Base-by-base conservation (phyloP, 78 protist species). In the Ministeria vibrans region DNA sequence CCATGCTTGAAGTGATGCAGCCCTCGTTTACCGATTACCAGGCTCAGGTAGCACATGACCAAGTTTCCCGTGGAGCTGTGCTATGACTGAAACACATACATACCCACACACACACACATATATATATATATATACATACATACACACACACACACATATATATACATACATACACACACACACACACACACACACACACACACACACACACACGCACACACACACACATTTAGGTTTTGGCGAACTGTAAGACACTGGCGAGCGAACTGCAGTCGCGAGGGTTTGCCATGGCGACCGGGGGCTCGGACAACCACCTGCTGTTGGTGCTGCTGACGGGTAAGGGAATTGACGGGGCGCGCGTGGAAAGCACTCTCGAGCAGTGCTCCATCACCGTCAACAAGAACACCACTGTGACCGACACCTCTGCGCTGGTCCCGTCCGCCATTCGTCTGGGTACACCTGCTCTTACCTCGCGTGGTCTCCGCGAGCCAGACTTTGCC, bases 271-370 rank as follows among this genome's bases (percentile, higher is more conserved):
- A 38, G 32, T 61, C 62, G 78, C 22, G 27, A 15, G 99, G 99
- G 4, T 86, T 93, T 91, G n/a, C 43, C 22, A 70, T 96, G 38
- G 97, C 92, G 22, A 83, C 97, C 25, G 93, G 87, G 44, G 99
- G 99, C 62, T 96, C 99, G 0, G 99, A 96, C 83, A 98, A 96
- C 90, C 99, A 98, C 89, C 78, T 96, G 11, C n/a, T n/a, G n/a
- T n/a, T n/a, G n/a, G n/a, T n/a, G n/a, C n/a, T n/a, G n/a, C n/a
- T n/a, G n/a, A n/a, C n/a, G n/a, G n/a, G n/a, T n/a, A n/a, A n/a
- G n/a, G 79, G 89, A 43, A 45, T 96, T 62, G 92, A 93, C 30
- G 99, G 99, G 49, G 83, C 94, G 81, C 90, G 93, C 80, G 77
- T 88, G 41, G 99, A 98, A 81, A 82, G 80, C 77, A 83, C 95